Conservation (phyloP, 148 eudicot genomes). For the Cornus florida region DNA sequence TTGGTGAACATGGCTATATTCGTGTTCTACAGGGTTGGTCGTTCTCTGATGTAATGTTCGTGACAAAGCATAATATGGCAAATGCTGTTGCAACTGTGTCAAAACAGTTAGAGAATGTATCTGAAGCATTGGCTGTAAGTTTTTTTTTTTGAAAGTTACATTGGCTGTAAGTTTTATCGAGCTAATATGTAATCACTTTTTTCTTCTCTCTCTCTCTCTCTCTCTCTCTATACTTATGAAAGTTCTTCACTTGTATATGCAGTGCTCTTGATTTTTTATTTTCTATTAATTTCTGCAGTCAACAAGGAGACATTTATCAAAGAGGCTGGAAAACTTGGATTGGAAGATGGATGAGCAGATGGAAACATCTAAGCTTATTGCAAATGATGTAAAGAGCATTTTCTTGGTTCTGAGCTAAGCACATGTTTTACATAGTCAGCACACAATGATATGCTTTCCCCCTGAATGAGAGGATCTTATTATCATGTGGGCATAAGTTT, state of each 20-base stretch:
- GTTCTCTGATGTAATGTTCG: conserved; percentile 90
- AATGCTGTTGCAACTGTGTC: conserved; percentile 85
- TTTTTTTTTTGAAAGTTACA: conserved; percentile 11
- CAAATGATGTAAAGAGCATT: conserved; percentile 54
- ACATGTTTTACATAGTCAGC: not conserved
- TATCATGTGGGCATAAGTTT: not conserved
- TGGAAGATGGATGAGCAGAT: conserved; percentile 95
- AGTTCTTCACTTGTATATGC: conserved; percentile 3
- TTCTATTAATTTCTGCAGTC: conserved; percentile 38
- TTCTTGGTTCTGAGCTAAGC: conserved; percentile 1
- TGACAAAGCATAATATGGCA: conserved; percentile 93
- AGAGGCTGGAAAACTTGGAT: conserved; percentile 79
- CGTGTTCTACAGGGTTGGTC: conserved; percentile 68
- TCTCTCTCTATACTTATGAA: not conserved
- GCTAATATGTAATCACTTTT: conserved; percentile 9
- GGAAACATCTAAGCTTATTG: conserved; percentile 64
- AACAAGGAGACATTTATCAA: conserved; percentile 71
- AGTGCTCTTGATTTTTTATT: conserved; percentile 10
- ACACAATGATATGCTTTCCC: not conserved
- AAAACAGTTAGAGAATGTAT: conserved; percentile 79
- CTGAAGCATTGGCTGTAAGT: conserved; percentile 82
- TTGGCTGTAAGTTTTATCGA: conserved; percentile 52
- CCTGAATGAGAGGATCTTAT: not conserved
- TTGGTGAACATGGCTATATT: conserved; percentile 4
- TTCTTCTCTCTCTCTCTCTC: not conserved